Evolutionary conservation across 352 stramenopile genomes (phyloP).

Genomic region (Phytopythium chamaehyphon): DNA sequence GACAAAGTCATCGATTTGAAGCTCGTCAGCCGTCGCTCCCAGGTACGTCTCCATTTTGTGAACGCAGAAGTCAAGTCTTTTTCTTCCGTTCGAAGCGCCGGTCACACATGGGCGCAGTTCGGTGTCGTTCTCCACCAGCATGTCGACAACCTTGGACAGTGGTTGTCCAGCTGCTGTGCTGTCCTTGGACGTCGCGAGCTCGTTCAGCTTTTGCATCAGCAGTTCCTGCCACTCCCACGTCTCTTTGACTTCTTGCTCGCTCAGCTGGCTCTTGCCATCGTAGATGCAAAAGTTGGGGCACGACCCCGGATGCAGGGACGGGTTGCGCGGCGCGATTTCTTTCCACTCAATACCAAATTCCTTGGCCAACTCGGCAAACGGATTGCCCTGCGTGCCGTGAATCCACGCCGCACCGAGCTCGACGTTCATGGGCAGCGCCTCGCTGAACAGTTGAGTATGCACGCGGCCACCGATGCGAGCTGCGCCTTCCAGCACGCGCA

Average conservation of each 20-base stretch:
- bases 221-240: conserved; percentile 44
- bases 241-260: conserved; percentile 24
- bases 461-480: conserved; percentile 50
- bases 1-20: conserved; percentile 26
- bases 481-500: conserved; percentile 48
- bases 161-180: conserved; percentile 11
- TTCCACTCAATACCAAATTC: conserved; percentile 47
- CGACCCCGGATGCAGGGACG: conserved; percentile 56
- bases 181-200: conserved; percentile 19
- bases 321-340: conserved; percentile 51
- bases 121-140: conserved; percentile 19
- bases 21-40: conserved; percentile 22
- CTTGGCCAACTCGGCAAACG: conserved; percentile 31
- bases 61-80: conserved; percentile 24
- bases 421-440: conserved; percentile 34
- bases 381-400: conserved; percentile 42
- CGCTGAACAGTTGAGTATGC: conserved; percentile 45
- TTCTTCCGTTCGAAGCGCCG: conserved; percentile 7
- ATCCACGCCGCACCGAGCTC: conserved; percentile 65
- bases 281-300: conserved; percentile 45
- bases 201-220: conserved; percentile 38
- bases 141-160: conserved; percentile 32
- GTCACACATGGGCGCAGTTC: conserved; percentile 8
- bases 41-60: conserved; percentile 56
- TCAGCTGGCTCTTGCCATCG: conserved; percentile 23